Percentiles rank a stretch among this genome's conserved stretches.
Conservation (phyloP, 2,329 filamentous ascomycete species). For the Hypoxylon sp. region DNA sequence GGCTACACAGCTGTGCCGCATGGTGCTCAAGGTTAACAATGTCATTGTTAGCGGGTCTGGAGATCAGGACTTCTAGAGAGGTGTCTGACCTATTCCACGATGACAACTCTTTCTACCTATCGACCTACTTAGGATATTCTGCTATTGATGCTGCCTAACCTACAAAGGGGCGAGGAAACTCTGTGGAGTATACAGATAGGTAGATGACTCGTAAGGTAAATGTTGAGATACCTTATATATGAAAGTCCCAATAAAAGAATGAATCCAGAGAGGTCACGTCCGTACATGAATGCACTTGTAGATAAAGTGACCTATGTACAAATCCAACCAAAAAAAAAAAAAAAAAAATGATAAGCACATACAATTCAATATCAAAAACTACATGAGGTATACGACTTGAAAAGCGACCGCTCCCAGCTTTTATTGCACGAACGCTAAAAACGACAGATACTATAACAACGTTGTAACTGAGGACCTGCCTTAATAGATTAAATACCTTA, state of each 20-base stretch:
- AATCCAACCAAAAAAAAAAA: no score
- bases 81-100: neutral
- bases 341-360: no score
- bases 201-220: constrained; percentile 11
- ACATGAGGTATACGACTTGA: constrained; percentile 2
- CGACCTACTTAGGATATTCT: neutral
- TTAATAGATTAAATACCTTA: neutral
- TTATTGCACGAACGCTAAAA: constrained; percentile 31
- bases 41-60: constrained; percentile 91
- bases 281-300: neutral
- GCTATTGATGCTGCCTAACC: neutral
- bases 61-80: constrained; percentile 82
- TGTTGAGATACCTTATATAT: constrained; percentile 23
- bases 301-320: neutral
- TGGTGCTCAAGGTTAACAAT: constrained; percentile 98
- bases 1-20: constrained; percentile 95
- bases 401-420: constrained; percentile 32
- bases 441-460: constrained; percentile 18
- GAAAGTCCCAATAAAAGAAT: constrained; percentile 14
- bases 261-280: constrained; percentile 3
- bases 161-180: neutral
- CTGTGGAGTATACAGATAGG: constrained; percentile 18
- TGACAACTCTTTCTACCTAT: neutral
- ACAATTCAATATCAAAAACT: neutral
- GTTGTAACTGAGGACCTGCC: neutral